Percentiles rank a stretch among this genome's conserved stretches.
Evolutionary conservation across 805 yeast genomes (phyloP).

Genomic region (Starmera quercuum): DNA sequence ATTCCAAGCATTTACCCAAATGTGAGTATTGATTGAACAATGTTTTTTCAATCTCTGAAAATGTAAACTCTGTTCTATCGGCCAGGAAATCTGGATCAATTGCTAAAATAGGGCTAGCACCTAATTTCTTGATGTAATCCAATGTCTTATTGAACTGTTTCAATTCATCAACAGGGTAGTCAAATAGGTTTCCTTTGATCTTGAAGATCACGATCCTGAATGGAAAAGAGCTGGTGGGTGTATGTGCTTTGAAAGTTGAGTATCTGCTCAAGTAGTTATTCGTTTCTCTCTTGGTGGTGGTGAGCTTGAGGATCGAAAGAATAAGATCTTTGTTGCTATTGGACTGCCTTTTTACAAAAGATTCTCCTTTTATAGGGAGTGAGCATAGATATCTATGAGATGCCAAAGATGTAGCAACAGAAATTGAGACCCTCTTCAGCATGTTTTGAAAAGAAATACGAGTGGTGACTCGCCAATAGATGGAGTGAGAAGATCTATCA

Average conservation of each 20-base stretch:
- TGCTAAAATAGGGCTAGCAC: constrained; percentile 14
- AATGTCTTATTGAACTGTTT: constrained; percentile 11
- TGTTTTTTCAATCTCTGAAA: constrained; percentile 9
- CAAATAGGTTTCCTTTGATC: constrained; percentile 16
- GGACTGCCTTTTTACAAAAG: constrained; percentile 12
- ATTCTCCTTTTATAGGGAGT: too few species aligned
- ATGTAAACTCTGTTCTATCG: constrained; percentile 10
- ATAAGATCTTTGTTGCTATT: constrained; percentile 60
- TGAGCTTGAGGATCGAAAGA: constrained; percentile 76
- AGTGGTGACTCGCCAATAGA: too few species aligned
- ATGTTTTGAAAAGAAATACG: too few species aligned
- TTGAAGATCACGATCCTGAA: constrained; percentile 21
- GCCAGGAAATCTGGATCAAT: constrained; percentile 18
- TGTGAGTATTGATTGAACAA: constrained; percentile 15
- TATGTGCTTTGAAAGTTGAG: constrained; percentile 31
- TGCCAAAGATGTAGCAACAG: too few species aligned
- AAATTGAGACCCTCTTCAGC: too few species aligned
- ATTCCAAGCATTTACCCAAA: constrained; percentile 2
- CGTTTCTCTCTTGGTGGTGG: constrained; percentile 93
- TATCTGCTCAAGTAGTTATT: constrained; percentile 71
- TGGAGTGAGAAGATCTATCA: too few species aligned
- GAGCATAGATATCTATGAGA: too few species aligned
- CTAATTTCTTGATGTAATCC: constrained; percentile 15
- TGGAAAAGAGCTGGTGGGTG: constrained; percentile 20
- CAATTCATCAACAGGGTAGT: constrained; percentile 8